phyloP scores from a whole-genome alignment of 345 rosid species.

The Combretum micranthum region DNA sequence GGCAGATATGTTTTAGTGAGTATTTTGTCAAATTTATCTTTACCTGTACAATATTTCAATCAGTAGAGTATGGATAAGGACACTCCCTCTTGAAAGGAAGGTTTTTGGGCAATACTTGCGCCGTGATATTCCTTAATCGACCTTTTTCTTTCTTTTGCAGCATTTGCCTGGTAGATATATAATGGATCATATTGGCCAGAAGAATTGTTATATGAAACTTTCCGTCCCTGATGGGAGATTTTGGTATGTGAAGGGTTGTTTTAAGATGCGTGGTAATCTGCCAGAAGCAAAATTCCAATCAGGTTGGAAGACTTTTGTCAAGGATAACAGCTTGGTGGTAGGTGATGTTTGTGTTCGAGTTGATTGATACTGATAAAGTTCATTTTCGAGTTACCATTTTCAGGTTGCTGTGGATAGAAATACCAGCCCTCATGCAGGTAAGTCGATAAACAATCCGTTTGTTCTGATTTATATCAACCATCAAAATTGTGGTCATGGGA shows the following conservation, averaged over 20 bases:
- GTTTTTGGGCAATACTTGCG: neutral
- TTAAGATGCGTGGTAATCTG: neutral
- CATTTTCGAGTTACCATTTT: conserved; percentile 10
- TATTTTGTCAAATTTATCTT: neutral
- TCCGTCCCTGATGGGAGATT: neutral
- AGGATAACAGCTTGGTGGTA: conserved; percentile 6
- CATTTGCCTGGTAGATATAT: neutral
- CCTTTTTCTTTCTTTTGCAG: neutral
- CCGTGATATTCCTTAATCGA: no score
- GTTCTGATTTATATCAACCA: neutral
- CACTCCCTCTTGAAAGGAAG: no score
- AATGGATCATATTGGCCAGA: neutral
- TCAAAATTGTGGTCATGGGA: neutral
- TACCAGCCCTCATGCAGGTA: no score
- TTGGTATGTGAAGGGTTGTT: neutral
- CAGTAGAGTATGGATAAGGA: no score
- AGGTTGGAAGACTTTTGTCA: conserved; percentile 20
- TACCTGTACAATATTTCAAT: no score
- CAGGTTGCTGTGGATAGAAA: neutral
- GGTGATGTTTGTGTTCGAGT: conserved; percentile 22
- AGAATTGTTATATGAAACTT: neutral
- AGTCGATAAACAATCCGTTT: neutral
- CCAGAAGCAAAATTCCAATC: neutral
- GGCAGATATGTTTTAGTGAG: neutral
- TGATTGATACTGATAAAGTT: neutral